A percentile compares a stretch with the other conserved stretches of the same genome.
Evolutionary conservation across 2,329 filamentous ascomycete genomes (phyloP).

Genomic region (Fusarium annulatum): DNA sequence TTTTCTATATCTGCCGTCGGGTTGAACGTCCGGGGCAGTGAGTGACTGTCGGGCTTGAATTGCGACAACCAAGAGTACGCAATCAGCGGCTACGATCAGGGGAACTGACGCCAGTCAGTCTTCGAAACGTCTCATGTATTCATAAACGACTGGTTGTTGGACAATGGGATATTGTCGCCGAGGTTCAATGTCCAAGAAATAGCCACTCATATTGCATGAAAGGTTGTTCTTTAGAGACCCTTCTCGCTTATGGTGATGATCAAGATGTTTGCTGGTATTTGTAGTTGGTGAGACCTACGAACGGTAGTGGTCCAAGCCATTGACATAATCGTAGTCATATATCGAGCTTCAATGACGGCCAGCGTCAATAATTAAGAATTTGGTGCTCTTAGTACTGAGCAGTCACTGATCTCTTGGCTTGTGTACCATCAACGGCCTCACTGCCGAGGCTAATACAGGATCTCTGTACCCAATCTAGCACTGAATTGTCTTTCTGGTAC

Average conservation of each 20-base stretch:
- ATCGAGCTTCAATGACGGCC: not conserved
- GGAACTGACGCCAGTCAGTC: not conserved
- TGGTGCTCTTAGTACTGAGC: not conserved
- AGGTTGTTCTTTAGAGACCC: not conserved
- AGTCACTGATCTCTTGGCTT: not conserved
- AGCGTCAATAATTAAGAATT: not conserved
- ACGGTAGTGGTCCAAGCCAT: slow-evolving; percentile 17
- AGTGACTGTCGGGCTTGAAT: not conserved
- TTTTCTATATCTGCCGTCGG: not conserved
- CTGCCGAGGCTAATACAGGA: not conserved
- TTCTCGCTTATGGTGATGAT: not conserved
- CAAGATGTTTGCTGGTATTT: slow-evolving; percentile 46
- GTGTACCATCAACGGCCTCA: not conserved
- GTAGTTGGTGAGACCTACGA: slow-evolving; percentile 47
- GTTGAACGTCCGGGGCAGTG: not conserved
- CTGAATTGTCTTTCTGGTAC: not conserved
- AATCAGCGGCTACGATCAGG: slow-evolving; percentile 44
- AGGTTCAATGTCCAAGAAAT: slow-evolving; percentile 25
- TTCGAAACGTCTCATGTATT: not conserved
- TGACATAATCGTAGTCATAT: slow-evolving; percentile 2
- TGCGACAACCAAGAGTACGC: slow-evolving; percentile 46
- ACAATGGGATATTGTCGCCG: slow-evolving; percentile 43
- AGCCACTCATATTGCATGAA: not conserved
- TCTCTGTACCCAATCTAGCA: not conserved
- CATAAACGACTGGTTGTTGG: slow-evolving; percentile 44